phyloP scores from a whole-genome alignment of 495 filamentous ascomycete genomes.

The Bathelium albidoporum region DNA sequence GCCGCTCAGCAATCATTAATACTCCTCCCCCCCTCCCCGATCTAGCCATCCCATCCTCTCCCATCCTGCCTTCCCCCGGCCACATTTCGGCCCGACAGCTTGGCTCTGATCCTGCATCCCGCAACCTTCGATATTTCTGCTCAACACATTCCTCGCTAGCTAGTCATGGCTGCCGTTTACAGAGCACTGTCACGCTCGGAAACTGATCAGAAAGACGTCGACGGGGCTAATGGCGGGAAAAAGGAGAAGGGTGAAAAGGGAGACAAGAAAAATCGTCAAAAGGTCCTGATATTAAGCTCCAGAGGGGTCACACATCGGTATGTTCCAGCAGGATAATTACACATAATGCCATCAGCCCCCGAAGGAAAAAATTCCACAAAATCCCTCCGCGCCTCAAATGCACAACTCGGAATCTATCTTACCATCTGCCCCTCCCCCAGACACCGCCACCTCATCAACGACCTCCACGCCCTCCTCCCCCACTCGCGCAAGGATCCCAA shows the following conservation, averaged over 20 bases:
- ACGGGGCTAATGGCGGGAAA: too few relatives aligned
- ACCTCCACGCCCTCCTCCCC: conserved; percentile 79
- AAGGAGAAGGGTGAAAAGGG: conserved; percentile 35
- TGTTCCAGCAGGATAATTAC: too few relatives aligned
- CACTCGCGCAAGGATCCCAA: conserved; percentile 92
- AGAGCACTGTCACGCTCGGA: conserved; percentile 67
- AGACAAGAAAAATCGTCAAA: conserved; percentile 57
- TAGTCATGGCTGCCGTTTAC: conserved; percentile 84
- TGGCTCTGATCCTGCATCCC: not conserved
- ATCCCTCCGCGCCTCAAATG: not conserved
- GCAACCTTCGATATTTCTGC: not conserved
- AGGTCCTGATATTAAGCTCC: conserved; percentile 81
- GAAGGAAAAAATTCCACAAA: too few relatives aligned
- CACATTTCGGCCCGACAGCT: not conserved
- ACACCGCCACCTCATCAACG: conserved; percentile 86
- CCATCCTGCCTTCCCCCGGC: not conserved
- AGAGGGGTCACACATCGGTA: conserved; percentile 84
- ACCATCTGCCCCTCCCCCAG: conserved; percentile 31
- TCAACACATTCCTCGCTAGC: conserved; percentile 16
- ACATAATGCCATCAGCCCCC: too few relatives aligned
- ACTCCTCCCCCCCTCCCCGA: not conserved
- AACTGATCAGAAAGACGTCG: conserved; percentile 23
- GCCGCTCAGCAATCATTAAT: too few relatives aligned
- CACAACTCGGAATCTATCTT: conserved; percentile 9
- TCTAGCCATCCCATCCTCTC: not conserved